Evolutionary conservation across 371 early-diverging fungal genomes (phyloP).

Genomic region (Rhizopus arrhizus): DNA sequence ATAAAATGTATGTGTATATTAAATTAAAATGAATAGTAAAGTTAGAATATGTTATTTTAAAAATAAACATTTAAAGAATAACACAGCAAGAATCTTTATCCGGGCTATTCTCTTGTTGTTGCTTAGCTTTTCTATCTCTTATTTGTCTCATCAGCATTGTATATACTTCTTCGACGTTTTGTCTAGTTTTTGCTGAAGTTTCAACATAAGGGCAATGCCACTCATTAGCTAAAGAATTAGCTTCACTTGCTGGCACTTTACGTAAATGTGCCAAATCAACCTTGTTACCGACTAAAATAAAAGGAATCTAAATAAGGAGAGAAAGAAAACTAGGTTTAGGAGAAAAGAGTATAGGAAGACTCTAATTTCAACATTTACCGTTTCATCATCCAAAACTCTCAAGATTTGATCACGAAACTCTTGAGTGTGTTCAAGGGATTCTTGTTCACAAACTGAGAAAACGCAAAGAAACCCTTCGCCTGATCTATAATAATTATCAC

Average conservation of each 20-base stretch:
- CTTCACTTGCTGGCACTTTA: conserved; percentile 74
- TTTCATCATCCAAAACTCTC: conserved; percentile 85
- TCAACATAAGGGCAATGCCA: conserved; percentile 86
- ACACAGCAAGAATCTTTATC: conserved; percentile 54
- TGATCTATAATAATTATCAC: conserved; percentile 90
- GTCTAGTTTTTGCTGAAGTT: conserved; percentile 87
- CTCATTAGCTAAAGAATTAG: conserved; percentile 68
- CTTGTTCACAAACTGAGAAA: conserved; percentile 82
- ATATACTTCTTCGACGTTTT: conserved; percentile 84
- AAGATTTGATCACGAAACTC: conserved; percentile 90
- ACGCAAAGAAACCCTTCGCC: conserved; percentile 92
- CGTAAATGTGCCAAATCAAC: conserved; percentile 75
- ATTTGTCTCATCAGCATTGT: conserved; percentile 77
- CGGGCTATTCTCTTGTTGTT: conserved; percentile 48
- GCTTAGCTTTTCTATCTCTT: conserved; percentile 67
- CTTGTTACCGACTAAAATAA: conserved; percentile 89
- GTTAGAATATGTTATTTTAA: conserved; percentile 2
- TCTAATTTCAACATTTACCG: conserved; percentile 39
- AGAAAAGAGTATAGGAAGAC: conserved; percentile 5
- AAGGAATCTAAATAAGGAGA: conserved; percentile 56
- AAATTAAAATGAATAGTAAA: background rate
- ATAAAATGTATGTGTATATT: background rate
- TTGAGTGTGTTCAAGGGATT: conserved; percentile 80
- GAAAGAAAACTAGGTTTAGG: conserved; percentile 3
- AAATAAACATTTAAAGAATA: conserved; percentile 38